Conservation (phyloP, 768 basidiomycete genomes). For the Tylopilus sp. region DNA sequence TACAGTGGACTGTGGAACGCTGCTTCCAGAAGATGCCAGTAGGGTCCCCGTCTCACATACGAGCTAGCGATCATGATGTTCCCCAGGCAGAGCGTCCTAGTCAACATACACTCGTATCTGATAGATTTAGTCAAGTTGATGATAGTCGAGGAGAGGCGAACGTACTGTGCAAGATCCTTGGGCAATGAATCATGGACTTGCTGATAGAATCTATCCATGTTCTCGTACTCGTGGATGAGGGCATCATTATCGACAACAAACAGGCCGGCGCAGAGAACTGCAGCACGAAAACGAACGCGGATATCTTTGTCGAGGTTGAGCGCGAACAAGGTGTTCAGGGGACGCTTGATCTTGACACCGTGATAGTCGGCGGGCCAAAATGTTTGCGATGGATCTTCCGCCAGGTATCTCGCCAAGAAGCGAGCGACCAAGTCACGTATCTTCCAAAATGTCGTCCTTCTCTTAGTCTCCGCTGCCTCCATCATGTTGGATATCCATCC, state of each 20-base stretch:
- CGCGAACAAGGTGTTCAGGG: constrained; percentile 46
- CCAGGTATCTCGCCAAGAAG: constrained; percentile 67
- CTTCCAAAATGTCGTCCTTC: constrained; percentile 57
- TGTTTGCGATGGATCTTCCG: constrained; percentile 49
- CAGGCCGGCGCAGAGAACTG: constrained; percentile 53
- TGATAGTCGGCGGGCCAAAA: constrained; percentile 41
- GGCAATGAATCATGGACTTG: constrained; percentile 45
- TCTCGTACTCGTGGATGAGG: constrained; percentile 29
- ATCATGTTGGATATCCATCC: constrained; percentile 51
- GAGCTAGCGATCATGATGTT: constrained; percentile 81
- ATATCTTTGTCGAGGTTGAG: constrained; percentile 72
- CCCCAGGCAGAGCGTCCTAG: constrained; percentile 63
- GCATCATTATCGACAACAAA: constrained; percentile 41
- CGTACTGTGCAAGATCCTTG: constrained; percentile 49
- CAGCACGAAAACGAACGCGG: constrained; percentile 78
- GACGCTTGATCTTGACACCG: constrained; percentile 32
- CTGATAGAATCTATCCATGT: constrained; percentile 40
- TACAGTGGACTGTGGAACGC: constrained; percentile 34
- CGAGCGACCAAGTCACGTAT: constrained; percentile 59
- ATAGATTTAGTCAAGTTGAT: constrained; percentile 9
- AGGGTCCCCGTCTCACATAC: constrained; percentile 71
- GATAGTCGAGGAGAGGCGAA: background rate
- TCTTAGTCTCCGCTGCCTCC: constrained; percentile 30
- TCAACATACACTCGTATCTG: constrained; percentile 76
- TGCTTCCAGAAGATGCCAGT: constrained; percentile 85